Evolutionary conservation across 306 rosid species (phyloP).

Genomic region (Inga leiocalycina): DNA sequence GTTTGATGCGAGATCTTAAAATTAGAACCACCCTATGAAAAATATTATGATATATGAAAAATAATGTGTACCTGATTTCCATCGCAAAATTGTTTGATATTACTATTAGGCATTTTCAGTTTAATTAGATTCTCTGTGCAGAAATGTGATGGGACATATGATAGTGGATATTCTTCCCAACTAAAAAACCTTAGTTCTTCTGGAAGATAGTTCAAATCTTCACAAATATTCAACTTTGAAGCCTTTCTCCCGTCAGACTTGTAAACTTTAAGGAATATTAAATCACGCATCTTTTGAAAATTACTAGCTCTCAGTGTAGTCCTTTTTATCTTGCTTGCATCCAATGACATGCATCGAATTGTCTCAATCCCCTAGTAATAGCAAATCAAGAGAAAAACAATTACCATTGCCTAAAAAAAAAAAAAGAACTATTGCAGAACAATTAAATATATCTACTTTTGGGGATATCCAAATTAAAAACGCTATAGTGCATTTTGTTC

Average conservation of each 20-base stretch:
- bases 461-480: no score
- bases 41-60: no score
- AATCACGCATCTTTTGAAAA: neutral
- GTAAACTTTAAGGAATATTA: no score
- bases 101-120: neutral
- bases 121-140: neutral
- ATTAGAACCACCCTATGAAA: no score
- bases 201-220: neutral
- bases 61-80: neutral
- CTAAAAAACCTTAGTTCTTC: neutral
- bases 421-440: no score
- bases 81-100: neutral
- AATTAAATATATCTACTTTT: no score
- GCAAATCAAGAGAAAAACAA: neutral
- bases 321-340: neutral
- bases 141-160: no score
- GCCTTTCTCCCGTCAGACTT: neutral
- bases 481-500: no score
- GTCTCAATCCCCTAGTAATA: neutral
- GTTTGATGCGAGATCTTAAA: no score
- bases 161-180: neutral
- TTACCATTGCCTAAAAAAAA: neutral
- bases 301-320: neutral
- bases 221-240: neutral
- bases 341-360: neutral